A percentile compares a stretch with the other conserved stretches of the same genome.
Evolutionary conservation across 345 rosid genomes (phyloP).

Genomic region (Iberis pinnata): DNA sequence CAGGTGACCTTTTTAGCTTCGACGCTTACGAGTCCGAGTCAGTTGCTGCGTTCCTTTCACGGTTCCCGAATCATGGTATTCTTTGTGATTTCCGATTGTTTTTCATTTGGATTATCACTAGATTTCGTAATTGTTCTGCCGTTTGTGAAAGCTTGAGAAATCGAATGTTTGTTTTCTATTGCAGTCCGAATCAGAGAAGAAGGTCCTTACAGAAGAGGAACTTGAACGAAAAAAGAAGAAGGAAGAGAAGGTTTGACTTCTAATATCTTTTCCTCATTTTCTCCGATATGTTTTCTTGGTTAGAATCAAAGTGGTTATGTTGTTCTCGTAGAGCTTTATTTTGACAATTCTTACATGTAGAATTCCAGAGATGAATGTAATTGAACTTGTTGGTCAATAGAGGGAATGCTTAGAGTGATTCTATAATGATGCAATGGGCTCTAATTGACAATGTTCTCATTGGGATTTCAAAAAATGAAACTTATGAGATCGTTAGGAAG

Average conservation of each 20-base stretch:
- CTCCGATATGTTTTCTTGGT: neutral
- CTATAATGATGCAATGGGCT: conserved; percentile 13
- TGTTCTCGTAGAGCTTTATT: neutral
- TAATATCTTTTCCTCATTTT: neutral
- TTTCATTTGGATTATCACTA: neutral
- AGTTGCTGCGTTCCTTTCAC: conserved; percentile 20
- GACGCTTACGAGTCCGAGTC: conserved; percentile 1
- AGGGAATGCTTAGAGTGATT: conserved; percentile 1
- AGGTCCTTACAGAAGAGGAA: conserved; percentile 55
- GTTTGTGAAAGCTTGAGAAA: conserved; percentile 6
- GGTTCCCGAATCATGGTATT: conserved; percentile 25
- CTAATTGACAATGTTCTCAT: neutral
- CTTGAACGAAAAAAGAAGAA: conserved; percentile 85
- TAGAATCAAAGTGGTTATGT: neutral
- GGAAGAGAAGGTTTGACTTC: conserved; percentile 49
- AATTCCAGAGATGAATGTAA: conserved; percentile 5
- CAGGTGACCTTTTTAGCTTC: conserved; percentile 8
- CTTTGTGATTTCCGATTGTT: neutral
- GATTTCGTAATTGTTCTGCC: neutral
- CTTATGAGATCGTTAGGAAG: neutral
- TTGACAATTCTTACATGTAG: neutral
- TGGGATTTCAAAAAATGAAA: neutral
- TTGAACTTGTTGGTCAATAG: neutral
- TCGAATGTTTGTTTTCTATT: conserved; percentile 1
- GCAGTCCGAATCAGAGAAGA: conserved; percentile 52